Percentiles rank a stretch among this genome's conserved stretches.
These are phyloP conservation scores for Galerina marginata DNA, from an alignment of 768 basidiomycete species.

Conservation along the genomic window DNA sequence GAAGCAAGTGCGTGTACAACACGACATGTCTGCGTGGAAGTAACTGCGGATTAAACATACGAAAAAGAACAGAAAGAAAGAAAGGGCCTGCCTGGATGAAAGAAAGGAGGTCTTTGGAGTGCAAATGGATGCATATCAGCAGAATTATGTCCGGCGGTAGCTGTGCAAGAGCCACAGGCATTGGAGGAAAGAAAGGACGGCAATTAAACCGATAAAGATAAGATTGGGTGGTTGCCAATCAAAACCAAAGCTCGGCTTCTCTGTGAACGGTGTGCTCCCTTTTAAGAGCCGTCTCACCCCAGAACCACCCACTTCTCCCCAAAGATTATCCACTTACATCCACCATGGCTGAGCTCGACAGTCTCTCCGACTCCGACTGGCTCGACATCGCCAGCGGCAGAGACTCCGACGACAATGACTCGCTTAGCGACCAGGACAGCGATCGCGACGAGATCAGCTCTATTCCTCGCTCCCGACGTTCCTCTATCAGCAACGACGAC, in stretches of 20 bases:
- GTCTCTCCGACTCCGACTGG: conserved; percentile 83
- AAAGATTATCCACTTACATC: conserved; percentile 44
- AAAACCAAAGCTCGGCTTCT: conserved; percentile 8
- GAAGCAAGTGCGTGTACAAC: conserved; percentile 56
- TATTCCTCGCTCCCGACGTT: conserved; percentile 66
- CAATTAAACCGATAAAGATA: conserved; percentile 7
- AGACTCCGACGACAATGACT: conserved; percentile 76
- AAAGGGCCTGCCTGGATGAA: conserved; percentile 50
- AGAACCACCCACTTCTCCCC: conserved; percentile 33
- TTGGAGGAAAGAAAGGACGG: not conserved
- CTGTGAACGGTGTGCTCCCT: conserved; percentile 25
- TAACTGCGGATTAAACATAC: conserved; percentile 9
- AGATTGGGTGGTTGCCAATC: conserved; percentile 8
- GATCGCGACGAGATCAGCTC: conserved; percentile 63
- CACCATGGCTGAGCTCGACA: conserved; percentile 66
- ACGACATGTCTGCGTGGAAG: conserved; percentile 49
- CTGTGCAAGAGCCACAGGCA: conserved; percentile 5
- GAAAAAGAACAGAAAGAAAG: not conserved
- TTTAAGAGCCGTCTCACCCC: conserved; percentile 32
- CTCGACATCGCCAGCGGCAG: conserved; percentile 75
- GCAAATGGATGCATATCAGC: conserved; percentile 17
- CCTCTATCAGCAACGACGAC: conserved; percentile 72
- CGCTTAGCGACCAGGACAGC: conserved; percentile 62
- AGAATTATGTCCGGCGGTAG: conserved; percentile 22
- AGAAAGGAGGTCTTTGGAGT: conserved; percentile 47